A percentile compares a stretch with the other conserved stretches of the same genome.
Conservation (phyloP, 768 basidiomycete genomes). For the Rubroboletus pulcherrimus region DNA sequence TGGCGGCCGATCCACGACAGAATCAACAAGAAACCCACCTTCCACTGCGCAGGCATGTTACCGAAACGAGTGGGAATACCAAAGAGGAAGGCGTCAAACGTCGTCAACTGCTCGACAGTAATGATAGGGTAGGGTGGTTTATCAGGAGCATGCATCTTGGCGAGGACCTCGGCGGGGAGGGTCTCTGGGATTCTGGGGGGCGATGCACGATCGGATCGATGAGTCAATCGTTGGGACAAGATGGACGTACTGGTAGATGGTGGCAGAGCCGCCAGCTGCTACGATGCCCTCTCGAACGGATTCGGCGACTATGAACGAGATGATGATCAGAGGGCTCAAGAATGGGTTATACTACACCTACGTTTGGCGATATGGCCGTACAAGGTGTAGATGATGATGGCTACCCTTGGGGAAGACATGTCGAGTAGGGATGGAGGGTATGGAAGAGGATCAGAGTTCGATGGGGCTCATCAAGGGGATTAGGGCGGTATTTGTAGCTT, state of each 20-base stretch:
- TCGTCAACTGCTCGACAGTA: constrained; percentile 5
- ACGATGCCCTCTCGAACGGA: constrained; percentile 45
- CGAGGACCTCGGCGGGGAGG: constrained; percentile 62
- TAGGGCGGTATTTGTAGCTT: constrained; percentile 13
- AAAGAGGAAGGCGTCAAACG: constrained; percentile 40
- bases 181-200: constrained; percentile 68
- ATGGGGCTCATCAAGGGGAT: not conserved
- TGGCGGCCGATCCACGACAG: not conserved
- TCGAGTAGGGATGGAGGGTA: not conserved
- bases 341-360: constrained; percentile 33
- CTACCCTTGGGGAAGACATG: constrained; percentile 52
- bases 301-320: constrained; percentile 53
- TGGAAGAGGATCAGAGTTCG: not conserved
- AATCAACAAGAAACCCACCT: constrained; percentile 36
- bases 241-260: constrained; percentile 52
- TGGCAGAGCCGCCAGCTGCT: constrained; percentile 46
- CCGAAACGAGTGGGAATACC: constrained; percentile 47
- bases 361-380: constrained; percentile 71
- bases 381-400: constrained; percentile 70
- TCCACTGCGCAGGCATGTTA: constrained; percentile 52
- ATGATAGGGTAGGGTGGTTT: constrained; percentile 54
- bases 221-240: too few relatives aligned
- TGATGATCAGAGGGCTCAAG: not conserved
- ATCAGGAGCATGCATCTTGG: constrained; percentile 63
- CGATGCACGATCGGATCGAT: not conserved